These are phyloP conservation scores for Neckera pumila DNA, from an alignment of 225 moss, liverwort and hornwort genomes.

Conservation along the genomic window DNA sequence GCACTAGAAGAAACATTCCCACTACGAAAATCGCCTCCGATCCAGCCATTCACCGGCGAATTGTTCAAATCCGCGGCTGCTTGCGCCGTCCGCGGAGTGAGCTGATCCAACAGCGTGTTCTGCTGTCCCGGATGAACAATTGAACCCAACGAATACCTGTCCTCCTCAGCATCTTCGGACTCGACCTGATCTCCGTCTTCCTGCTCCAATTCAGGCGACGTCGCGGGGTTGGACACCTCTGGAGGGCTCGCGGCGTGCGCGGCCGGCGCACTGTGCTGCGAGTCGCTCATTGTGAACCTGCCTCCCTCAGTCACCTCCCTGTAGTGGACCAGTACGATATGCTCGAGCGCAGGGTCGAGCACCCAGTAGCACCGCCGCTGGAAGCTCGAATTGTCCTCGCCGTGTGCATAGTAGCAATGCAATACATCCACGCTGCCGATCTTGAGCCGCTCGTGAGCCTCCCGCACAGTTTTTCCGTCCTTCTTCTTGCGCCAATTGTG, in stretches of 20 bases:
- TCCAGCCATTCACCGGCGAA: slow-evolving; percentile 26
- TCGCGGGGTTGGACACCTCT: slow-evolving; percentile 24
- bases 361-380: slow-evolving; percentile 97
- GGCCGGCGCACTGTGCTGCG: slow-evolving; percentile 8
- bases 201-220: slow-evolving; percentile 26
- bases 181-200: slow-evolving; percentile 37
- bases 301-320: slow-evolving; percentile 88
- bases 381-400: slow-evolving; percentile 61
- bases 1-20: not conserved
- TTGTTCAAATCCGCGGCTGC: slow-evolving; percentile 10
- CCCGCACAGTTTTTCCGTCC: slow-evolving; percentile 92
- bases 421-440: slow-evolving; percentile 82
- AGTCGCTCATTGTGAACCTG: slow-evolving; percentile 39
- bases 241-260: slow-evolving; percentile 28
- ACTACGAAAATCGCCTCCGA: slow-evolving; percentile 2
- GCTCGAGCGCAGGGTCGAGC: slow-evolving; percentile 75
- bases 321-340: slow-evolving; percentile 97
- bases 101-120: slow-evolving; percentile 38
- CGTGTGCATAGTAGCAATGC: slow-evolving; percentile 62
- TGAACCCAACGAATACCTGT: not conserved
- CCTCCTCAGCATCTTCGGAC: slow-evolving; percentile 26
- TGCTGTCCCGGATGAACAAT: slow-evolving; percentile 6
- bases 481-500: slow-evolving; percentile 99
- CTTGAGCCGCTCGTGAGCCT: slow-evolving; percentile 95
- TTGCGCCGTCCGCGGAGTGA: slow-evolving; percentile 16